Conservation (phyloP, 2,329 filamentous ascomycete species). For the Fusarium sublunatum region DNA sequence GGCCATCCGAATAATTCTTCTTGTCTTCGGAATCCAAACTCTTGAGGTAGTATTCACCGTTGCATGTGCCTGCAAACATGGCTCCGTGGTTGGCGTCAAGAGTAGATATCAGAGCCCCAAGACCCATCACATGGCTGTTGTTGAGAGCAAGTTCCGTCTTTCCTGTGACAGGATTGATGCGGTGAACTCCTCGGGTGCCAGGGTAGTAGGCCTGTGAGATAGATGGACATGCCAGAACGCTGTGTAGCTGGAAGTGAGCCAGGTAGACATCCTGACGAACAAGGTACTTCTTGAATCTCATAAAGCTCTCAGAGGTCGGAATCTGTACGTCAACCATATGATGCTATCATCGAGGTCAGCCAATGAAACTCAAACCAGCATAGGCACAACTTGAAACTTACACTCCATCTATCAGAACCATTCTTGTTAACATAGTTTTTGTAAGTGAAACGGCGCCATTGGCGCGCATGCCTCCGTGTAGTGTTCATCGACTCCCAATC, state of each 20-base stretch:
- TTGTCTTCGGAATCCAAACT: slow-evolving; percentile 56
- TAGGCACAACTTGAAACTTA: slow-evolving; percentile 51
- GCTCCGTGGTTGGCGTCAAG: slow-evolving; percentile 64
- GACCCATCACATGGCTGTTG: slow-evolving; percentile 53
- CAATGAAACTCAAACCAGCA: not conserved
- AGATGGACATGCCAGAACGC: slow-evolving; percentile 68
- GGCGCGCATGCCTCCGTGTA: slow-evolving; percentile 60
- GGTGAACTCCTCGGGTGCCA: slow-evolving; percentile 59
- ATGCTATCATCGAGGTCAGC: slow-evolving; percentile 30
- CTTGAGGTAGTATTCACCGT: slow-evolving; percentile 65
- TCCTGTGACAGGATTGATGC: slow-evolving; percentile 64
- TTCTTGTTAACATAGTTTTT: slow-evolving; percentile 68
- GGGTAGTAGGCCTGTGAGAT: slow-evolving; percentile 69
- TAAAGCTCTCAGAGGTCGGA: slow-evolving; percentile 61
- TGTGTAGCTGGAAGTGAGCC: slow-evolving; percentile 75
- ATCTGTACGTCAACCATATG: slow-evolving; percentile 46
- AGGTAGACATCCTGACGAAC: slow-evolving; percentile 65
- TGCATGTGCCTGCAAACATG: slow-evolving; percentile 70
- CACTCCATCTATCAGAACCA: slow-evolving; percentile 60
- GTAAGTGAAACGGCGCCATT: slow-evolving; percentile 61
- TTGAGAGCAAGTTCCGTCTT: slow-evolving; percentile 58
- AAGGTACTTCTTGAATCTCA: slow-evolving; percentile 68
- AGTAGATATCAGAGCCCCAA: slow-evolving; percentile 60
- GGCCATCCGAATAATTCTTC: slow-evolving; percentile 55
- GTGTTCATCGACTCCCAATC: slow-evolving; percentile 67